Evolutionary conservation across 116 monocot genomes (phyloP).

Genomic region (Trichopus zeylanicus): DNA sequence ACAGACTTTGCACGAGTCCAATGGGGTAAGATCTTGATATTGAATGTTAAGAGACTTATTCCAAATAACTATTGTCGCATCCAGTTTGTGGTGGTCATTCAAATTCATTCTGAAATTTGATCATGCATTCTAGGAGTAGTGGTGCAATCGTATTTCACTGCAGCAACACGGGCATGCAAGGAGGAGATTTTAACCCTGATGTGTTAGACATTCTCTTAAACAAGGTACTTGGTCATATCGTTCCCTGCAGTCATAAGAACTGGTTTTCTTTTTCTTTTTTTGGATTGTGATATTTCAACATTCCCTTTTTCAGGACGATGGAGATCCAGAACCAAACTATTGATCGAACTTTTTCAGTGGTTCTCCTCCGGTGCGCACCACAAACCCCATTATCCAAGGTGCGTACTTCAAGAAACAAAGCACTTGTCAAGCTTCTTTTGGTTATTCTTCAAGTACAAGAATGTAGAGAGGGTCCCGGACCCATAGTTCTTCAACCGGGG

Average conservation of each 20-base stretch:
- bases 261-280: not conserved
- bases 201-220: slow-evolving; percentile 41
- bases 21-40: slow-evolving; percentile 24
- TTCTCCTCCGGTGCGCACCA: not conserved
- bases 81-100: too few relatives aligned
- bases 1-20: slow-evolving; percentile 21
- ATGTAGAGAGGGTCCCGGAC: too few relatives aligned
- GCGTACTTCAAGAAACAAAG: not conserved
- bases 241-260: not conserved
- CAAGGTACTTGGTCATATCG: slow-evolving; percentile 28
- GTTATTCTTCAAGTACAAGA: too few relatives aligned
- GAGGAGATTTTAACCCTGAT: slow-evolving; percentile 18
- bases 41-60: not conserved
- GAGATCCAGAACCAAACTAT: slow-evolving; percentile 20
- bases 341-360: slow-evolving; percentile 2
- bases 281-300: not conserved
- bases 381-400: not conserved
- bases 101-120: not conserved
- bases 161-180: slow-evolving; percentile 26
- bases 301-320: slow-evolving; percentile 33
- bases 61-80: too few relatives aligned
- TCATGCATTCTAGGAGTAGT: not conserved
- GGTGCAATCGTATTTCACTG: slow-evolving; percentile 2
- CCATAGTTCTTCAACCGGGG: too few relatives aligned
- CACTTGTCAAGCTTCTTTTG: too few relatives aligned